Evolutionary conservation across 2,329 filamentous ascomycete species (phyloP), one percentile per base, ranked within the genome.

Genomic region (Hymenoscyphus infarciens): DNA sequence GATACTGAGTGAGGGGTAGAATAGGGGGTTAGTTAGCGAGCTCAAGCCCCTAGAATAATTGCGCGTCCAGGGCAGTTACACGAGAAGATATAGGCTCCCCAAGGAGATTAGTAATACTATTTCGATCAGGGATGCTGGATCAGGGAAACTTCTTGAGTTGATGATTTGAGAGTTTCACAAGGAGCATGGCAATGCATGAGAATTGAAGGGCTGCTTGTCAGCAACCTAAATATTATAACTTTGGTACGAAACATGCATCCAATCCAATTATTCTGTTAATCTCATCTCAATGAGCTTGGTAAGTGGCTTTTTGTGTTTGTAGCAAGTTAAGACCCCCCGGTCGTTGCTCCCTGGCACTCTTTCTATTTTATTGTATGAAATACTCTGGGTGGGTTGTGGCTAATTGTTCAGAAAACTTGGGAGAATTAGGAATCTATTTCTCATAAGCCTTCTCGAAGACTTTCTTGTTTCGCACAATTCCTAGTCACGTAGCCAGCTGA

Each of bases 11-110:
- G 54, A 16, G 5, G 27, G 29, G 7, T 56, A 56, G 31, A 56
- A 56, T 42, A 42, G 31, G 38, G 38, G 55, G 55, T 45, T n/a
- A n/a, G 45, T 52, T 52, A 52, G 19, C 11, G 19, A 52, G 19
- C 10, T 52, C 45, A 22, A 52, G 45, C 13, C 19, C n/a, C 19
- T 13, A 22, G 45, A 25, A 22, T 22, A 22, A 25, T 52, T 52
- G n/a, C 45, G 19, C 45, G 19, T 52, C 19, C 19, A 22, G 19
- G 45, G 45, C 45, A 25, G 8, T 52, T 52, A 25, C 25, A 27
- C 45, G 45, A 52, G 10, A 52, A 52, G 19, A 52, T 25, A 22
- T 13, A 52, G 11, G 19, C n/a, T 45, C 39, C n/a, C 22, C 45
- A 49, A 22, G 38, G 38, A 42, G 38, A 42, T 49, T 19, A 52